A percentile compares a stretch with the other conserved stretches of the same genome.
Evolutionary conservation across 495 filamentous ascomycete species (phyloP).

Genomic region (Podospora pseudopauciseta): DNA sequence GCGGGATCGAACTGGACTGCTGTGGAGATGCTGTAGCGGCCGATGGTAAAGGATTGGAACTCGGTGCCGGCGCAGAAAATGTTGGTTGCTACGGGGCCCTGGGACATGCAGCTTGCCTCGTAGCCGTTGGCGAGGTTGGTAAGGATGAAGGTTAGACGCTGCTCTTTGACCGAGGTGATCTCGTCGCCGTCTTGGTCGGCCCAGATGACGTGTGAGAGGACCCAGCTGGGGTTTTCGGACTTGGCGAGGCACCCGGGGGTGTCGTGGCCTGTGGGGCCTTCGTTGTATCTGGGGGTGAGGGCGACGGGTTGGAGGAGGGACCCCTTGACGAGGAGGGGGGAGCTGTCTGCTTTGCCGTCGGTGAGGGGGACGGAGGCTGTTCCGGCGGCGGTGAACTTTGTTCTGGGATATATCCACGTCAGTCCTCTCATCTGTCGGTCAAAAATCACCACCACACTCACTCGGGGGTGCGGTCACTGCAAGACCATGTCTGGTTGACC

Average conservation of each 20-base stretch:
- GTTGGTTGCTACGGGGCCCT: background rate
- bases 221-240: conserved; percentile 25
- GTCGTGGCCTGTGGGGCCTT: conserved; percentile 22
- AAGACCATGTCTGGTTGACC: conserved; percentile 23
- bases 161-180: background rate
- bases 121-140: conserved; percentile 28
- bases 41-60: conserved; percentile 18
- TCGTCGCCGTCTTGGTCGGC: conserved; percentile 23
- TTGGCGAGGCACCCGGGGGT: conserved; percentile 12
- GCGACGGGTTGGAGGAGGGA: conserved; percentile 19
- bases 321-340: conserved; percentile 23
- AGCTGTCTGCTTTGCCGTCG: conserved; percentile 1
- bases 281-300: conserved; percentile 24
- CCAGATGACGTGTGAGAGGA: conserved; percentile 15
- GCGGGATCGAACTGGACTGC: conserved; percentile 17
- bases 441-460: background rate
- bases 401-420: background rate
- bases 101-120: conserved; percentile 28
- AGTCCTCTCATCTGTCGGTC: background rate
- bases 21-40: conserved; percentile 22
- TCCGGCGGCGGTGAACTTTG: background rate
- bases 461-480: conserved; percentile 16
- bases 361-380: background rate
- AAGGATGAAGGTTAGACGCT: conserved; percentile 21
- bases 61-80: conserved; percentile 23